These are phyloP conservation scores for Pythium guiyangense DNA, from an alignment of 352 stramenopile species.

Conservation along the genomic window DNA sequence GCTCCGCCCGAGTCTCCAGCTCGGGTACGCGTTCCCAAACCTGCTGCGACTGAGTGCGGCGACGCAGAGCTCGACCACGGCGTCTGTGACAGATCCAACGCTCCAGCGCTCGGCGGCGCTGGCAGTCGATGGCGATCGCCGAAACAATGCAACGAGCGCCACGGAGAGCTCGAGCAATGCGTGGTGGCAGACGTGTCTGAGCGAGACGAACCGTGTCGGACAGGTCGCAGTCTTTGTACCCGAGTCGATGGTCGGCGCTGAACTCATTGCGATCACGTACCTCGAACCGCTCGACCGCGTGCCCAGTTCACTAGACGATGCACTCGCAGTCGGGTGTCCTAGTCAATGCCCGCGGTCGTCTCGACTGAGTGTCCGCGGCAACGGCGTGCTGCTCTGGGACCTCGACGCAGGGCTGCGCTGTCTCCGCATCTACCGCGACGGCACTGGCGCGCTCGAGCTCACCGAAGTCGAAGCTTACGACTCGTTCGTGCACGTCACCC, in stretches of 20 bases:
- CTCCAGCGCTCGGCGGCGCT: conserved; percentile 14
- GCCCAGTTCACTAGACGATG: conserved; percentile 14
- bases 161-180: conserved; percentile 31
- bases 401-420: conserved; percentile 36
- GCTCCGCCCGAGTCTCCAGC: conserved; percentile 33
- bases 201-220: conserved; percentile 32
- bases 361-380: conserved; percentile 20
- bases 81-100: conserved; percentile 3
- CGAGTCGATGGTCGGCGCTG: conserved; percentile 11
- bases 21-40: conserved; percentile 49
- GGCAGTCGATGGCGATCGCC: conserved; percentile 23
- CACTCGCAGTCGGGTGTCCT: conserved; percentile 33
- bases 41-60: conserved; percentile 14
- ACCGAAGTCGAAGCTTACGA: conserved; percentile 53
- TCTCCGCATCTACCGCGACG: conserved; percentile 52
- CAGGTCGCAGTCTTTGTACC: conserved; percentile 53
- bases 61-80: conserved; percentile 37
- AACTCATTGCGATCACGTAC: conserved; percentile 34
- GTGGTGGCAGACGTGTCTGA: conserved; percentile 57
- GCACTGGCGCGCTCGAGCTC: conserved; percentile 26
- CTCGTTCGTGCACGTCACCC: conserved; percentile 35
- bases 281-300: conserved; percentile 18
- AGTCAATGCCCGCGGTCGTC: conserved; percentile 28
- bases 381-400: conserved; percentile 41
- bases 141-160: conserved; percentile 11